These are phyloP conservation scores for Neurospora discreta DNA, from an alignment of 495 filamentous ascomycete genomes.

Conservation along the genomic window DNA sequence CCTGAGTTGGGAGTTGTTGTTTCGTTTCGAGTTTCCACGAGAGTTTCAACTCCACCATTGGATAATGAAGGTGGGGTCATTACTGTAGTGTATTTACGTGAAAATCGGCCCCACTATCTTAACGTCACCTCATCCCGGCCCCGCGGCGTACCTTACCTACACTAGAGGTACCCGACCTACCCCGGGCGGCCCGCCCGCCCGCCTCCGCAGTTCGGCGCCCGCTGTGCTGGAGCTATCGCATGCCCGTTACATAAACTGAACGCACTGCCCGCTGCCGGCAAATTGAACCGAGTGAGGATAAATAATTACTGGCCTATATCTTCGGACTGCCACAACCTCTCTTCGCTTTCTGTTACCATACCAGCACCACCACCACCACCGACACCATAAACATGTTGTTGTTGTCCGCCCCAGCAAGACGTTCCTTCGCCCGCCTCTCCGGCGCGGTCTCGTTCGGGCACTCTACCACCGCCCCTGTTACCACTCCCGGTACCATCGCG, in stretches of 20 bases:
- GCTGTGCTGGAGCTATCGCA: not conserved
- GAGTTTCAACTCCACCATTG: not conserved
- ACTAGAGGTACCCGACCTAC: not conserved
- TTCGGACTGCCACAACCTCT: too few relatives aligned
- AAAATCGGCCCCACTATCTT: too few relatives aligned
- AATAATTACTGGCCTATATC: too few relatives aligned
- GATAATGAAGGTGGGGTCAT: too few relatives aligned
- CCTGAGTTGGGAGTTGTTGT: not conserved
- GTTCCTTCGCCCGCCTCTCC: constrained; percentile 1
- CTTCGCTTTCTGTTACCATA: too few relatives aligned
- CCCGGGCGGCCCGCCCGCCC: not conserved
- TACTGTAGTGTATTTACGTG: too few relatives aligned
- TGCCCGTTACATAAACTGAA: not conserved
- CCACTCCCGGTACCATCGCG: not conserved
- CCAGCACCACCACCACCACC: too few relatives aligned
- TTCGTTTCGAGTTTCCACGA: not conserved
- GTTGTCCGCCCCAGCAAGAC: not conserved
- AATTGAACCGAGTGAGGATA: not conserved
- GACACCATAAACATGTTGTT: too few relatives aligned
- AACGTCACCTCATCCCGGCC: too few relatives aligned
- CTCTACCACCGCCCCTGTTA: not conserved
- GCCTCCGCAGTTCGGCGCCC: not conserved
- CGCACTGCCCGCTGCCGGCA: not conserved
- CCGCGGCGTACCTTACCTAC: too few relatives aligned
- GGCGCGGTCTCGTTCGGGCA: too few relatives aligned